Conservation (phyloP, 179 eudicot genomes). For the Sideroxylon spinosum region DNA sequence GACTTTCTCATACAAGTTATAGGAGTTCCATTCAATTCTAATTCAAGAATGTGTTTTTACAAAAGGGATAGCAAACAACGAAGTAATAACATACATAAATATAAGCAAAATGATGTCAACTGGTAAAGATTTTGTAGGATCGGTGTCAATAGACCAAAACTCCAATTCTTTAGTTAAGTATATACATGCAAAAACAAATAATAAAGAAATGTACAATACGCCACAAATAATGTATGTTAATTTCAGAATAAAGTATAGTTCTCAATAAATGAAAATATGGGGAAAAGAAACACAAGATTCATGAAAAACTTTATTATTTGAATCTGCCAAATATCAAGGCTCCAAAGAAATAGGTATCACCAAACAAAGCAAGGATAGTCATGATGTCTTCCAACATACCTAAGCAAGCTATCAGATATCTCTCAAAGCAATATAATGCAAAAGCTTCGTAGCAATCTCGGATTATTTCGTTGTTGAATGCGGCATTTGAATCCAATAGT, state of each 20-base stretch:
- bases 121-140: background rate
- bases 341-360: background rate
- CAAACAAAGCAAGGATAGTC: background rate
- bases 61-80: background rate
- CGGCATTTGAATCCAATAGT: conserved; percentile 70
- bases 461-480: conserved; percentile 83
- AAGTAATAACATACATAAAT: background rate
- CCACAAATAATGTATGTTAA: background rate
- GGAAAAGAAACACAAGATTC: background rate
- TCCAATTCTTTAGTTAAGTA: background rate
- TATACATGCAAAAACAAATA: background rate
- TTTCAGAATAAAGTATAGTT: background rate
- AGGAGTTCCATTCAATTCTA: background rate
- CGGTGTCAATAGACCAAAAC: background rate
- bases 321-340: conserved; percentile 5
- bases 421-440: conserved; percentile 97
- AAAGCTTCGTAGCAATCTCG: conserved; percentile 98
- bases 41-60: background rate
- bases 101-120: background rate
- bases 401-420: conserved; percentile 95
- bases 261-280: background rate
- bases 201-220: background rate
- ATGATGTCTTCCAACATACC: conserved; percentile 41
- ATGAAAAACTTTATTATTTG: background rate
- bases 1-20: background rate